Base-by-base conservation (phyloP, 345 rosid species). In the Theobroma cacao region DNA sequence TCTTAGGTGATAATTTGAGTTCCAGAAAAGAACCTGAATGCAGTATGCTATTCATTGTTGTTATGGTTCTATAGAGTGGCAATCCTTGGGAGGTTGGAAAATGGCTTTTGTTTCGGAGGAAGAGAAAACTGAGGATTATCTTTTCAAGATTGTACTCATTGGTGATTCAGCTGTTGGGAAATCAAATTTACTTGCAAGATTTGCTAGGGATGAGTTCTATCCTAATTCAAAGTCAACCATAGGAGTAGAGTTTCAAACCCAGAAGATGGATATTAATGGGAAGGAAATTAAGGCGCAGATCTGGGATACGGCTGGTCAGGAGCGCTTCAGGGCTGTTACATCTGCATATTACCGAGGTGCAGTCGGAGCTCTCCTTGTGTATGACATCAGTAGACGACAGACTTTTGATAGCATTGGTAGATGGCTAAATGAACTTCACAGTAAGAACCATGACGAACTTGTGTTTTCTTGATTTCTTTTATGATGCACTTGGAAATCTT, bases 301-400 rank as follows among this genome's bases (percentile, higher is more conserved):
- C 80, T 95, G 99, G 99, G 99, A 95, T 81, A 95, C 98, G 38
- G 99, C 99, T 8, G 99, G 99, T 80, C 99, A 95, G 88, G 98
- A 95, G 82, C 95, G 99, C 73, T 93, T 95, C 79, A 90, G 99
- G 80, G 99, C 99, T 67, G 98, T 95, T 63, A 95, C 98, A 55
- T 93, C 98, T 75, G 98, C 99, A 11, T 95, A 95, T 77, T 95
- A 95, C 83, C 83, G 99, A 73, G 99, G 99, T 78, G 98, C 99
- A 18, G 99, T 95, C 31, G 99, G 99, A 79, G 99, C 99, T 79
- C 96, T 95, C 75, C 85, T 95, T 65, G 98, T 95, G 75, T 95
- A 95, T 75, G 99, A 95, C 77, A 91, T 95, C 81, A 93, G 98
- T 79, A 91, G 99, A 79, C 89, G 87, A 61, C 99, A 91, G 81